Base-by-base conservation (phyloP, 148 eudicot species). In the Spergularia marina region DNA sequence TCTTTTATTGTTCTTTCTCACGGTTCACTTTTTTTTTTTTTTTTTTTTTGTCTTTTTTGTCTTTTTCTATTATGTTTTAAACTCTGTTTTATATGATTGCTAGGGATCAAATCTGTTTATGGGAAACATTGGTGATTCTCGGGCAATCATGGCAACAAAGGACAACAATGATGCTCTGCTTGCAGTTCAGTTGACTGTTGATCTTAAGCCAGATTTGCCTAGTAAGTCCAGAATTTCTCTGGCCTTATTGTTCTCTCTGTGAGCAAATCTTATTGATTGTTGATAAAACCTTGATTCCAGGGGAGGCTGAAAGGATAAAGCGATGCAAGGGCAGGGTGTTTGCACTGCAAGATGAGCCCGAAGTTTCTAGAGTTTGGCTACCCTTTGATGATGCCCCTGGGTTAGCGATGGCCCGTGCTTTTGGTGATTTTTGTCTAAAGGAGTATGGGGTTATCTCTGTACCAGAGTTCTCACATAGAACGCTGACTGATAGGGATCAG, bases 331-430 rank as follows among this genome's bases (percentile, higher is more conserved):
- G 99, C 61, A 86, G 99, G 81, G 99, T 96, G 25, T 96, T 96
- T 82, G 98, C 99, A 17, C 84, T 96, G 83, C 95, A 92, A 87
- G 99, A 96, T 80, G 99, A 96, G 75, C 99, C 99, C 71, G 99
- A 96, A 81, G 99, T 96, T 75, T 86, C 86, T 59, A 88, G 99
- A 79, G 99, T 96, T 82, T 96, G 99, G 98, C 82, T 96, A 44
- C 99, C 99, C 25, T 96, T 87, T 84, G 99, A 92, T 80, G 94
- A 96, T 87, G 99, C 99, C 68, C 99, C 99, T 78, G 98, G 99
- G 71, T 82, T 96, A 79, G 99, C 99, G 71, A 96, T 96, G 99
- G 99, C 99, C 54, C 91, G 99, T 67, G 99, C 99, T 75, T 96
- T 96, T 80, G 99, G 99, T 52, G 99, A 96, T 76, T 96, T 92